Conservation (phyloP, 192 early-diverging fungal species). For the Podila minutissima region DNA sequence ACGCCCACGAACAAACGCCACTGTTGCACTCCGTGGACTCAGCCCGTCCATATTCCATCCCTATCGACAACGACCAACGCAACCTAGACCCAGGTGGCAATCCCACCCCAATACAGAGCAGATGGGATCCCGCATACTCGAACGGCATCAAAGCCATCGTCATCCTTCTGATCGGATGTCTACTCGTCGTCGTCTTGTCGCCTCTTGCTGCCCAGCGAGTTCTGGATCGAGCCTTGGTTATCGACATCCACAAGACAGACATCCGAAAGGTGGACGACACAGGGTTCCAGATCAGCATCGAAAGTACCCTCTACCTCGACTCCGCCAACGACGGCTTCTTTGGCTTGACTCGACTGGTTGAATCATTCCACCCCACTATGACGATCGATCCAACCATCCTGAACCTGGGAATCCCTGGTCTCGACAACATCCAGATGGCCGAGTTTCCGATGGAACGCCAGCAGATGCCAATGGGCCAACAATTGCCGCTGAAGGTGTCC, state of each 20-base stretch:
- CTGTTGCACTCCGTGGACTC: not conserved
- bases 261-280: constrained; percentile 39
- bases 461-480: constrained; percentile 25
- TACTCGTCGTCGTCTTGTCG: constrained; percentile 4
- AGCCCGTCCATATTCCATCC: not conserved
- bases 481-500: constrained; percentile 16
- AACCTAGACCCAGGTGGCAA: not conserved
- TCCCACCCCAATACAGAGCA: not conserved
- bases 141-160: constrained; percentile 8
- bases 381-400: constrained; percentile 26
- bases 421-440: constrained; percentile 23
- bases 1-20: constrained; percentile 22
- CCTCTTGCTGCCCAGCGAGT: constrained; percentile 32
- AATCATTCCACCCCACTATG: constrained; percentile 18
- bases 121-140: constrained; percentile 9
- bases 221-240: constrained; percentile 29
- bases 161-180: constrained; percentile 5
- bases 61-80: not conserved
- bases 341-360: constrained; percentile 16
- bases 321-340: constrained; percentile 27
- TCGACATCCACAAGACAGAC: constrained; percentile 33
- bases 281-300: constrained; percentile 39
- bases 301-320: constrained; percentile 26
- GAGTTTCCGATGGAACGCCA: constrained; percentile 32
- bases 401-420: constrained; percentile 2